Percentiles rank a stretch among this genome's conserved stretches.
Evolutionary conservation across 768 basidiomycete species (phyloP).

Genomic region (Solioccasus polychromus): DNA sequence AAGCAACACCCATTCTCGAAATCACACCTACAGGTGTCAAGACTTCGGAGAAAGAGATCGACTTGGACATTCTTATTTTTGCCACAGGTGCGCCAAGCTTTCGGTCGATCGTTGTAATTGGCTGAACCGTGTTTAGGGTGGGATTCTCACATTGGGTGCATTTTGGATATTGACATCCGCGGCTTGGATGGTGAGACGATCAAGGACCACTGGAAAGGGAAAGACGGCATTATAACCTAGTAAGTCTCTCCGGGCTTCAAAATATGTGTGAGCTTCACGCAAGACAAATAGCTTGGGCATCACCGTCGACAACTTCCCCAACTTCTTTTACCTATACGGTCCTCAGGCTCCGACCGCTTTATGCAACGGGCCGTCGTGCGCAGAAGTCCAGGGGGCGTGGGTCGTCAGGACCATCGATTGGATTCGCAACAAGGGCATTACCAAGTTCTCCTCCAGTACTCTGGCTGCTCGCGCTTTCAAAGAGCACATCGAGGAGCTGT

Average conservation of each 20-base stretch:
- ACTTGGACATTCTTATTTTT: constrained; percentile 7
- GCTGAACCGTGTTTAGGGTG: no score
- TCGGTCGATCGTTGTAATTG: no score
- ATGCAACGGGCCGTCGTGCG: constrained; percentile 4
- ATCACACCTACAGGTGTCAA: constrained; percentile 4
- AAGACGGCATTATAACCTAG: constrained; percentile 6
- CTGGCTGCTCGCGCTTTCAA: constrained; percentile 1
- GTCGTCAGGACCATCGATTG: constrained; percentile 4
- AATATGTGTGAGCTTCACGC: background rate
- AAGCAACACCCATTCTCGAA: constrained; percentile 8
- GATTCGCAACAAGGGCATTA: background rate
- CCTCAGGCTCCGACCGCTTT: constrained; percentile 10
- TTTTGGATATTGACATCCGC: constrained; percentile 5
- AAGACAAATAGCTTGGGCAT: constrained; percentile 1
- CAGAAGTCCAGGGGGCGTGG: constrained; percentile 5
- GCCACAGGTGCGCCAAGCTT: constrained; percentile 5
- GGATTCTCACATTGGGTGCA: constrained; percentile 3
- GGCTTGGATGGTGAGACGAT: constrained; percentile 7
- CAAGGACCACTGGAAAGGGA: constrained; percentile 8
- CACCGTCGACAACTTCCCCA: constrained; percentile 7
- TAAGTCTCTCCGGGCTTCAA: background rate
- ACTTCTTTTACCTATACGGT: constrained; percentile 6
- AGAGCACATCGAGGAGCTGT: background rate
- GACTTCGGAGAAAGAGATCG: constrained; percentile 2
- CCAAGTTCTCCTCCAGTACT: constrained; percentile 5